Base-by-base conservation (phyloP, 148 eudicot genomes). In the Nepenthes mirabilis region DNA sequence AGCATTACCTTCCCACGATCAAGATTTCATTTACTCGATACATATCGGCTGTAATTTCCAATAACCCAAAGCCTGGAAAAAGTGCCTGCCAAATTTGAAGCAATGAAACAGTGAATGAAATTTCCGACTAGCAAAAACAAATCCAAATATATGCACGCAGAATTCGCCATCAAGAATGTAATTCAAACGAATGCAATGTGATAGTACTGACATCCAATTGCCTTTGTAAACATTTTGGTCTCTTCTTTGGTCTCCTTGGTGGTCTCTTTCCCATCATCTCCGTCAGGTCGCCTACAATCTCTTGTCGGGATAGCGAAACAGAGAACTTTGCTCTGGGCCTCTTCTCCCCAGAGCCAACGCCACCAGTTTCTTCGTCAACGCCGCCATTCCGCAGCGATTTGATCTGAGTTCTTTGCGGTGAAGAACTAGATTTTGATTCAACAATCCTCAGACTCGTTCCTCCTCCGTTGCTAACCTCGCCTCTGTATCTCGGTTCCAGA, bases 41-140 rank as follows among this genome's bases (percentile, higher is more conserved):
- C 75, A 61, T 70, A 58, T 71, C 73, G 33, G 82, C 70, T 34
- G 75, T 74, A 47, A 78, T 62, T 55, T 78, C 79, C 59, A 69
- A 47, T 43, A 78, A 62, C 75, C 75, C 64, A 48, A 34, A 65
- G 36, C 82, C 82, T 0, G 82, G 82, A 54, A 43, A 70, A 6
- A 78, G 51, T 6, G 45, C 45, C 82, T 78, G 73, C 3, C 11
- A 10, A 48, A 35, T 9, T 2, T 13, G 13, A 67, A 11, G 11
- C 57, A 55, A 65, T 47, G 9, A 1, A 45, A 45, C 47, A 65
- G 68, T 64, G 34, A 66, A 55, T 10, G 10, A 49, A 5, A 5
- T 33, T 54, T 54, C 4, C 1, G 11, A 4, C 6, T 8, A 54
- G 9, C 10, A 54, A 33, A 14, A 54, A 14, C 4, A 54, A 1